Base-by-base conservation (phyloP, 1,139 yeast species). In the Sugiyamaella castrensis region DNA sequence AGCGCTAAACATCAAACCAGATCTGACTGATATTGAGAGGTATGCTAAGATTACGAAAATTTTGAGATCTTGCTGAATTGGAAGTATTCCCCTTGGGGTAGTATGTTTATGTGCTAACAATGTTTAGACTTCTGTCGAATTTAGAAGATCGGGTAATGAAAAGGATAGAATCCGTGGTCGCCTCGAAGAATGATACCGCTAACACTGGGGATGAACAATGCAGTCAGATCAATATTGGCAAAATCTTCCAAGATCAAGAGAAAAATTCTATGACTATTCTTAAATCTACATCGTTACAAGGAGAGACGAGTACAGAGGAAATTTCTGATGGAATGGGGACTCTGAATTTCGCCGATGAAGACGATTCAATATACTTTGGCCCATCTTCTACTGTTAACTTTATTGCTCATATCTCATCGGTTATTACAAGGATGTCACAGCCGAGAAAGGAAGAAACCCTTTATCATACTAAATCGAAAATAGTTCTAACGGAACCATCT, bases 361-460 rank as follows among this genome's bases (percentile, higher is more conserved):
- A 44, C 9, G 38, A 29, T 13, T 40, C 39, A n/a, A 40, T 44
- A 11, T 44, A 31, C 32, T 44, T 44, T 32, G 47, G 47, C 12
- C 47, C 47, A 13, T 31, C 47, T 40, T 44, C 47, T 11, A 44
- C 45, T 3, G 47, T 40, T 3, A 12, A 15, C 3, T 39, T 44
- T 12, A 29, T 33, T 10, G 15, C 37, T 8, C 44, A 33, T 26
- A 38, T 44, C 8, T 40, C 40, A 30, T 29, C 45, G n/a, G 27
- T 44, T 19, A 39, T 44, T 4, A 13, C 45, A 15, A 5, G 31
- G 8, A 27, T 8, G 28, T 5, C 8, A 13, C 11, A 11, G 42
- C 33, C 4, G 3, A 12, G 26, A 27, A 39, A 4, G 40, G 13
- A 11, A 15, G 16, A 10, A 24, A 37, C n/a, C 13, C 16, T 39